Conservation (phyloP, 768 basidiomycete genomes). For the Gyrodon lividus region DNA sequence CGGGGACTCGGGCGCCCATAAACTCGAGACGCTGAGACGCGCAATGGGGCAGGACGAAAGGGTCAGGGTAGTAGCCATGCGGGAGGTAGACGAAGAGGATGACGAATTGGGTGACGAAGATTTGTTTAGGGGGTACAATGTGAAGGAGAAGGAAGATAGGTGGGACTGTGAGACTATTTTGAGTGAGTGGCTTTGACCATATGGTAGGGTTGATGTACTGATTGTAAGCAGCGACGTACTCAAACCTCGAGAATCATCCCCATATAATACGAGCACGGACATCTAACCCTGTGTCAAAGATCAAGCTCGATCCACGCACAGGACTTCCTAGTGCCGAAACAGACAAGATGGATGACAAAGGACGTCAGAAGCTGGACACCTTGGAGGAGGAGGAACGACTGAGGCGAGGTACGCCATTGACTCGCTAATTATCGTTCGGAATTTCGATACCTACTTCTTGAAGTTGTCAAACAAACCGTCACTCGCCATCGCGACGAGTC, state of each 20-base stretch:
- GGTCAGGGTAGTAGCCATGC: slow-evolving; percentile 43
- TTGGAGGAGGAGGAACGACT: slow-evolving; percentile 29
- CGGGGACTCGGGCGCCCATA: slow-evolving; percentile 71
- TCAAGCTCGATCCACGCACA: slow-evolving; percentile 70
- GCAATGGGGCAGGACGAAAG: slow-evolving; percentile 73
- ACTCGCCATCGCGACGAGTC: slow-evolving; percentile 75
- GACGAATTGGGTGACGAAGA: slow-evolving; percentile 45
- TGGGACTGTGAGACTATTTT: slow-evolving; percentile 99
- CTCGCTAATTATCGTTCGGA: background rate
- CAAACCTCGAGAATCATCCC: slow-evolving; percentile 98
- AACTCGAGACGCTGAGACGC: slow-evolving; percentile 75
- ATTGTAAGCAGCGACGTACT: slow-evolving; percentile 74
- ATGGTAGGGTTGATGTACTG: slow-evolving; percentile 4
- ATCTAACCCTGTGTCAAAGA: slow-evolving; percentile 54
- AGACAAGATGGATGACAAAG: slow-evolving; percentile 18
- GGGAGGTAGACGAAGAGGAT: slow-evolving; percentile 47
- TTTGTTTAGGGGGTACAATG: slow-evolving; percentile 39
- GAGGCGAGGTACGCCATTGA: slow-evolving; percentile 23
- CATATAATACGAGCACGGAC: slow-evolving; percentile 74
- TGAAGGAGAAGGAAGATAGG: slow-evolving; percentile 58
- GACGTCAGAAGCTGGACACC: slow-evolving; percentile 11
- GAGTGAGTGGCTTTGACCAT: slow-evolving; percentile 49
- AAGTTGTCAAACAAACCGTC: slow-evolving; percentile 45
- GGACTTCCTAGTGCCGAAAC: slow-evolving; percentile 62
- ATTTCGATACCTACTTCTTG: slow-evolving; percentile 3